These are phyloP conservation scores for Globisporangium lucens DNA, from an alignment of 352 stramenopile species.

Conservation along the genomic window DNA sequence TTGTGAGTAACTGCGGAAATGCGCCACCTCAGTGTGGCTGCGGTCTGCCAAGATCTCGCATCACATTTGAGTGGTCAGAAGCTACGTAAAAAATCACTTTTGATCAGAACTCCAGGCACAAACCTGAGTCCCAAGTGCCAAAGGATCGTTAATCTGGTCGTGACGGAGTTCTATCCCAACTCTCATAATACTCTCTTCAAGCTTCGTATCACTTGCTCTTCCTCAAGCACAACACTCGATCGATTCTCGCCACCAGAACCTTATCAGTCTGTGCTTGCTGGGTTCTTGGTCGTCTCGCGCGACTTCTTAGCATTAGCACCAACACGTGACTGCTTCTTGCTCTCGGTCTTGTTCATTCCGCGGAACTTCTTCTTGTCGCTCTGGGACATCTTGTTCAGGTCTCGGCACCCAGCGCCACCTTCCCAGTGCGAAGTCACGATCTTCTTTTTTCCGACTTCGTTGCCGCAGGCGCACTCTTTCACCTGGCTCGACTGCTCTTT, in stretches of 20 bases:
- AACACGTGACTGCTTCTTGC: constrained; percentile 76
- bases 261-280: constrained; percentile 3
- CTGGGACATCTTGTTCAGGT: constrained; percentile 53
- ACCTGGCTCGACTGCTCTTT: constrained; percentile 73
- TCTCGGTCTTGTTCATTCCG: constrained; percentile 75
- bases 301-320: constrained; percentile 46
- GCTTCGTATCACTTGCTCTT: too few relatives aligned
- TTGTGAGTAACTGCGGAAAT: too few relatives aligned
- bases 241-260: background rate
- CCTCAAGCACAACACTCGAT: too few relatives aligned
- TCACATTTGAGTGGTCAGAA: too few relatives aligned
- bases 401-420: constrained; percentile 67
- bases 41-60: too few relatives aligned
- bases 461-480: constrained; percentile 78
- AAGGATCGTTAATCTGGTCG: too few relatives aligned
- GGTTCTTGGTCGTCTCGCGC: constrained; percentile 13
- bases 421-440: constrained; percentile 66
- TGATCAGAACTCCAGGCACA: too few relatives aligned
- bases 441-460: constrained; percentile 54
- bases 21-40: too few relatives aligned
- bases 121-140: too few relatives aligned
- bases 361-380: constrained; percentile 77
- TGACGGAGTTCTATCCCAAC: too few relatives aligned
- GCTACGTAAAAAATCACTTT: too few relatives aligned
- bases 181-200: too few relatives aligned